Evolutionary conservation across 345 rosid genomes (phyloP).

Genomic region (Salix caprea): DNA sequence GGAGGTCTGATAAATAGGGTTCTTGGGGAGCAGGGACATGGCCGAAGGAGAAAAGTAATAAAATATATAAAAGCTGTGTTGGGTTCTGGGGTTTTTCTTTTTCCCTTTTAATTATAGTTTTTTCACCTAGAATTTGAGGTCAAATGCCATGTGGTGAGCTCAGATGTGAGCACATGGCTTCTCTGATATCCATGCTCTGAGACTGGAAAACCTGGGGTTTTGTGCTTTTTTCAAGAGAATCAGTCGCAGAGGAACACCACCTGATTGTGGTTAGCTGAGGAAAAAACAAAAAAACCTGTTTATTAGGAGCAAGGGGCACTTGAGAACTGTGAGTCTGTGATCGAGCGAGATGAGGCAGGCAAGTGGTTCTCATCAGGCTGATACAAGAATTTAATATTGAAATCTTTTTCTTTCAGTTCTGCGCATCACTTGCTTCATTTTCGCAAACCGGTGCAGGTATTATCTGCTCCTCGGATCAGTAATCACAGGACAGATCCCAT

Average conservation of each 20-base stretch:
- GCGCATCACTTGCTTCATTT: slow-evolving; percentile 6
- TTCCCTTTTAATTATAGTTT: not conserved
- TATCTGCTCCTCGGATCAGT: slow-evolving; percentile 12
- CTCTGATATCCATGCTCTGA: slow-evolving; percentile 48
- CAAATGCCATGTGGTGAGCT: slow-evolving; percentile 50
- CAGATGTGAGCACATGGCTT: slow-evolving; percentile 56
- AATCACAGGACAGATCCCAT: not conserved
- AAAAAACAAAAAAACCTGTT: slow-evolving; percentile 6
- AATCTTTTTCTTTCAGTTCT: not conserved
- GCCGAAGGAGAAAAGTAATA: slow-evolving; percentile 8
- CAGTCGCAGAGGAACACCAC: slow-evolving; percentile 25
- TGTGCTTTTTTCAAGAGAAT: slow-evolving; percentile 38
- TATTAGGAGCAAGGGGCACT: slow-evolving; percentile 12
- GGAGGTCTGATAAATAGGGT: slow-evolving; percentile 10
- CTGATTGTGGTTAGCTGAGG: slow-evolving; percentile 13
- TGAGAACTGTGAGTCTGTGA: slow-evolving; percentile 14
- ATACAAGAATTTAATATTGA: not conserved
- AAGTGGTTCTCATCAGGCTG: not conserved
- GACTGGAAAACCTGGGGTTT: slow-evolving; percentile 26
- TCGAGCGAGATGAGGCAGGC: not conserved
- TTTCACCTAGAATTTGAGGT: slow-evolving; percentile 12
- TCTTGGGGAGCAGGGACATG: slow-evolving; percentile 16
- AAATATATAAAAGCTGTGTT: not conserved
- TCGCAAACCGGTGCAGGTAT: slow-evolving; percentile 5
- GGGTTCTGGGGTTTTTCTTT: not conserved